A percentile compares a stretch with the other conserved stretches of the same genome.
These are phyloP conservation scores for Henckelia pumila DNA, from an alignment of 257 asterid species.

Conservation along the genomic window DNA sequence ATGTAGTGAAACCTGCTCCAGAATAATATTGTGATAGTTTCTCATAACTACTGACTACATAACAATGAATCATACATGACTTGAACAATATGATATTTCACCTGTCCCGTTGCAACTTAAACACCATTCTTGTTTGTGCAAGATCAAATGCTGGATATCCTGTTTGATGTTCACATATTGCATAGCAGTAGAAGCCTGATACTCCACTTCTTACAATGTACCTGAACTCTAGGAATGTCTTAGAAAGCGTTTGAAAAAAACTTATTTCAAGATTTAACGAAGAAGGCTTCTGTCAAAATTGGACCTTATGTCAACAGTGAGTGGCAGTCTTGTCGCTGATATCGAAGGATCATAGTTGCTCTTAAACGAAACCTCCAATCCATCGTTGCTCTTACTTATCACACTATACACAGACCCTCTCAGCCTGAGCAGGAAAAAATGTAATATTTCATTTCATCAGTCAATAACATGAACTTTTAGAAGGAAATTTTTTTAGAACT, in stretches of 20 bases:
- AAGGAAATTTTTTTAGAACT: not conserved
- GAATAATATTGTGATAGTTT: not conserved
- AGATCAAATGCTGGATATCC: slow-evolving; percentile 48
- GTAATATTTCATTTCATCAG: not conserved
- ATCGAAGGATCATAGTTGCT: slow-evolving; percentile 40
- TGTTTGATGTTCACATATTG: slow-evolving; percentile 44
- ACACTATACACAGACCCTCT: slow-evolving; percentile 51
- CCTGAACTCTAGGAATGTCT: slow-evolving; percentile 23
- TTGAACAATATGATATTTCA: slow-evolving; percentile 11
- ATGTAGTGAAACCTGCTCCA: slow-evolving; percentile 52
- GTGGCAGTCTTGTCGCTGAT: slow-evolving; percentile 39
- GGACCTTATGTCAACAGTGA: slow-evolving; percentile 45
- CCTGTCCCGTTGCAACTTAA: slow-evolving; percentile 47
- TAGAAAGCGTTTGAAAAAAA: not conserved
- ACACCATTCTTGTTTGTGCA: slow-evolving; percentile 48
- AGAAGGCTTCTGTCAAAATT: not conserved
- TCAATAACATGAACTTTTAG: too few relatives aligned
- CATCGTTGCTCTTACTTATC: slow-evolving; percentile 38
- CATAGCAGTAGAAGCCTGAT: slow-evolving; percentile 58
- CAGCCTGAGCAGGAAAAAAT: slow-evolving; percentile 33
- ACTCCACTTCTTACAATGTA: slow-evolving; percentile 47
- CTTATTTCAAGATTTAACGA: not conserved
- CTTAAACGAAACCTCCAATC: slow-evolving; percentile 49
- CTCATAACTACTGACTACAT: too few relatives aligned
- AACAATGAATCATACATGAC: too few relatives aligned